These are phyloP conservation scores for Colletotrichum endophyticum DNA, from an alignment of 2,329 filamentous ascomycete species.

Conservation along the genomic window DNA sequence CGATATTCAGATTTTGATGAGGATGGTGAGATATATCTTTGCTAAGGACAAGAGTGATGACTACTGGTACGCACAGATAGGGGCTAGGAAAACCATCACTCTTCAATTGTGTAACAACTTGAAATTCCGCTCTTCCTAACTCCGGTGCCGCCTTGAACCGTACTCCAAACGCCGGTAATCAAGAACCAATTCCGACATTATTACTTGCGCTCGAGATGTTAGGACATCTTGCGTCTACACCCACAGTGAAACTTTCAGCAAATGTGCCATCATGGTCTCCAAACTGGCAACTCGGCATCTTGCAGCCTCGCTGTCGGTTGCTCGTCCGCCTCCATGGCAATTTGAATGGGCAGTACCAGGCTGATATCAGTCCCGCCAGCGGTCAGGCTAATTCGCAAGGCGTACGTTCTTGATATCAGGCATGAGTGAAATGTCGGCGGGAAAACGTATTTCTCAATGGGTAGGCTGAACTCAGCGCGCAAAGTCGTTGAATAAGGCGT, in stretches of 20 bases:
- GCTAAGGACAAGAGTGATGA: not conserved
- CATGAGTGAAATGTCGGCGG: constrained; percentile 64
- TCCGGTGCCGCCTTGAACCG: not conserved
- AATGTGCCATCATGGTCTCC: not conserved
- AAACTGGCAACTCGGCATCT: not conserved
- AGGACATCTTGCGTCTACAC: not conserved
- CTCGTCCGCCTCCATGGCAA: constrained; percentile 45
- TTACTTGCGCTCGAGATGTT: not conserved
- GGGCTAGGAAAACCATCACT: not conserved
- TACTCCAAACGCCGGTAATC: not conserved
- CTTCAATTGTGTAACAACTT: not conserved
- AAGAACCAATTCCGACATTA: not conserved
- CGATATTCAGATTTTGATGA: not conserved
- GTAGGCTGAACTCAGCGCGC: constrained; percentile 52
- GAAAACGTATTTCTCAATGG: constrained; percentile 51
- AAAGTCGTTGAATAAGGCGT: constrained; percentile 42
- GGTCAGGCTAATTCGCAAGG: constrained; percentile 49
- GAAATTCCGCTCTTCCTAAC: not conserved
- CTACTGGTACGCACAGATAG: not conserved
- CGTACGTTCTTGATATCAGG: constrained; percentile 59
- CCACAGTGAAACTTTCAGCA: not conserved
- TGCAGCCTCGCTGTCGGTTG: not conserved
- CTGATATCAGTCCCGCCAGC: constrained; percentile 46
- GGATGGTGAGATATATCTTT: not conserved
- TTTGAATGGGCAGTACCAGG: constrained; percentile 54